Evolutionary conservation across 106 monocot species (phyloP).

Genomic region (Chionographis japonica): DNA sequence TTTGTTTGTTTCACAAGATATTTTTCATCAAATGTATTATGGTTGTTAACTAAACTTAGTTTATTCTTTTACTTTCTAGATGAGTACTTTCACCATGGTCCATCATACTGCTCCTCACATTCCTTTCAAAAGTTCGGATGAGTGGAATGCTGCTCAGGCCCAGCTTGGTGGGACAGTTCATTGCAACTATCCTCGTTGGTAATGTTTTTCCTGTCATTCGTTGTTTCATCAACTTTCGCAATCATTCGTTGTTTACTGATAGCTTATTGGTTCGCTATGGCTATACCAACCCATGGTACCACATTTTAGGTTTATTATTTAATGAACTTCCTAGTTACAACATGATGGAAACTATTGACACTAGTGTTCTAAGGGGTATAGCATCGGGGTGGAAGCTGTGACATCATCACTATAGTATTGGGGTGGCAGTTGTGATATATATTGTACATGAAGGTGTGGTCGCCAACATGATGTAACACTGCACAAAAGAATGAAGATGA

Average conservation of each 20-base stretch:
- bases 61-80: slow-evolving; percentile 38
- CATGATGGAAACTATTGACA: too few species aligned
- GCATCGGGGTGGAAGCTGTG: too few species aligned
- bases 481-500: too few species aligned
- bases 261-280: too few species aligned
- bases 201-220: slow-evolving; percentile 4
- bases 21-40: neutral
- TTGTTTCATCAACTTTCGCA: neutral
- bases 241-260: neutral
- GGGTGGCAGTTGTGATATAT: too few species aligned
- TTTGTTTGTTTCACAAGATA: neutral
- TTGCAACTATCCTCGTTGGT: slow-evolving; percentile 88
- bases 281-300: too few species aligned
- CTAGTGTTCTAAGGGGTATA: too few species aligned
- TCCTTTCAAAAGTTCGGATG: slow-evolving; percentile 82
- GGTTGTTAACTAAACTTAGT: neutral
- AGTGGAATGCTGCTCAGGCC: slow-evolving; percentile 88
- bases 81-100: slow-evolving; percentile 98
- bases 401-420: too few species aligned
- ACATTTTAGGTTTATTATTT: too few species aligned
- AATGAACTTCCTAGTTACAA: too few species aligned
- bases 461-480: too few species aligned
- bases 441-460: too few species aligned
- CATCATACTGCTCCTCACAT: slow-evolving; percentile 98
- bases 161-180: slow-evolving; percentile 89